Percentiles rank a stretch among this genome's conserved stretches.
phyloP scores from a whole-genome alignment of 345 rosid species.

The Lepidium africanum region DNA sequence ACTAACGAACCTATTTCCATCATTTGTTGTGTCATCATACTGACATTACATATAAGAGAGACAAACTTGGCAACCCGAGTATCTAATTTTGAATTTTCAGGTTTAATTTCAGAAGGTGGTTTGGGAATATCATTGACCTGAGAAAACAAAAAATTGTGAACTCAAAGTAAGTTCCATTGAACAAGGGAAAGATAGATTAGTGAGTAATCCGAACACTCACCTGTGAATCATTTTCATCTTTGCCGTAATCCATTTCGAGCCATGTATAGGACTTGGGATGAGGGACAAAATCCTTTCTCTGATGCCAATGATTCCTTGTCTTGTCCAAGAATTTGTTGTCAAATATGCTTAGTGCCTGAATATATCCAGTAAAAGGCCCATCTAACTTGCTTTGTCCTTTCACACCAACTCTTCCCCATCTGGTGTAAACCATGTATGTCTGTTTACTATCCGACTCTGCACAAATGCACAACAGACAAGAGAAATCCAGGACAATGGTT shows the following conservation, averaged over 20 bases:
- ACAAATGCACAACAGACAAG: not conserved
- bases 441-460: constrained; percentile 73
- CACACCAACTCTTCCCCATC: constrained; percentile 95
- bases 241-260: constrained; percentile 79
- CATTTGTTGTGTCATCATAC: constrained; percentile 93
- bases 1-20: constrained; percentile 73
- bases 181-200: not conserved
- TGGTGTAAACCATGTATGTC: constrained; percentile 52
- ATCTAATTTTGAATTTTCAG: constrained; percentile 59
- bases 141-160: not conserved
- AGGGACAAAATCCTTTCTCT: constrained; percentile 46
- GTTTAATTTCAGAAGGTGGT: constrained; percentile 38
- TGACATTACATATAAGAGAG: constrained; percentile 76
- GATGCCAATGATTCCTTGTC: constrained; percentile 60
- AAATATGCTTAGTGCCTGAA: constrained; percentile 50
- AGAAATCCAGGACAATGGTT: not conserved
- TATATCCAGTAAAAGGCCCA: constrained; percentile 40
- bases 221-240: constrained; percentile 38
- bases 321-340: constrained; percentile 55
- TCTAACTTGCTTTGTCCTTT: constrained; percentile 72
- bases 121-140: constrained; percentile 40
- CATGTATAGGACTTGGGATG: constrained; percentile 57
- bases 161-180: not conserved
- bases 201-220: constrained; percentile 35
- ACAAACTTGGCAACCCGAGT: constrained; percentile 62